Evolutionary conservation across 345 rosid species (phyloP).

Genomic region (Ceriops zippeliana): DNA sequence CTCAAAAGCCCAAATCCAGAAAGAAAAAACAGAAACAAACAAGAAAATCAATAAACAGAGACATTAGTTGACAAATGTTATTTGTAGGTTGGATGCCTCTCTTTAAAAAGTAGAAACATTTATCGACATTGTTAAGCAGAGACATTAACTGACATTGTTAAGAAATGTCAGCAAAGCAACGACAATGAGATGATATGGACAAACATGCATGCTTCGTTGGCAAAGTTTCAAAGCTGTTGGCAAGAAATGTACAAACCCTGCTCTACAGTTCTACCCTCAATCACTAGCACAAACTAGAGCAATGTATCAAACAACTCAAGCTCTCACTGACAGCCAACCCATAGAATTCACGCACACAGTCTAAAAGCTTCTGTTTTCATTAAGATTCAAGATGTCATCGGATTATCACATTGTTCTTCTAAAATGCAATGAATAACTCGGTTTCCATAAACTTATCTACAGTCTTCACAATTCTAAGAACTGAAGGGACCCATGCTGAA

Average conservation of each 20-base stretch:
- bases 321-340: background rate
- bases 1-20: background rate
- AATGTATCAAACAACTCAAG: background rate
- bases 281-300: background rate
- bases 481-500: too few species aligned
- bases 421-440: background rate
- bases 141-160: background rate
- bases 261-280: background rate
- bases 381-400: background rate
- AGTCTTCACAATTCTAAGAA: background rate
- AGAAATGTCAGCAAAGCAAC: background rate
- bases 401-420: too few species aligned
- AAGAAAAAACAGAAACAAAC: background rate
- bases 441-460: background rate
- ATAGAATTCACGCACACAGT: background rate
- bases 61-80: background rate
- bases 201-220: background rate
- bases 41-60: background rate
- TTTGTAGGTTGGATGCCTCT: background rate
- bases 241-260: background rate
- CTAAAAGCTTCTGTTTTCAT: background rate
- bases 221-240: background rate
- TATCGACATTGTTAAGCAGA: background rate
- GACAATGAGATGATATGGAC: background rate
- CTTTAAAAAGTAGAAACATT: background rate